Conservation (phyloP, 1,284 basidiomycete species). For the Vanrija humicola region DNA sequence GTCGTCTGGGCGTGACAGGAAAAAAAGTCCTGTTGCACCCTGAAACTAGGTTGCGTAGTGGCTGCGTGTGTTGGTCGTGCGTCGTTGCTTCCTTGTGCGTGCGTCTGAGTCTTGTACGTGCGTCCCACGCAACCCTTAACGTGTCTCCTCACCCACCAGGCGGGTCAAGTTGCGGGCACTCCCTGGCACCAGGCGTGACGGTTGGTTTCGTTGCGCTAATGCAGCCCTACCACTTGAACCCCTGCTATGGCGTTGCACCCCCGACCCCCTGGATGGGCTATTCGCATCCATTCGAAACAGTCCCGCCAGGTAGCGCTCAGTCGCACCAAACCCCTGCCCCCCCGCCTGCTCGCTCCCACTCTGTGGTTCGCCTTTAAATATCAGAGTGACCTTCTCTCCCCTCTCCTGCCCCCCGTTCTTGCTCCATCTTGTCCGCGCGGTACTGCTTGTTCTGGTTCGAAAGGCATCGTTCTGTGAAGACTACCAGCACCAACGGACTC, state of each 20-base stretch:
- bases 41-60: not conserved
- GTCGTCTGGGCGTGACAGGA: too few species aligned
- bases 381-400: not conserved
- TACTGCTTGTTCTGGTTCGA: not conserved
- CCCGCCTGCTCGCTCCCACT: not conserved
- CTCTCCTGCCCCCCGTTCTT: not conserved
- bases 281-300: constrained; percentile 17
- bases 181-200: constrained; percentile 9
- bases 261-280: not conserved
- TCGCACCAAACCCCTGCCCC: not conserved
- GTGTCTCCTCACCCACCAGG: not conserved
- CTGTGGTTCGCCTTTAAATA: not conserved
- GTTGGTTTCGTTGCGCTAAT: constrained; percentile 17
- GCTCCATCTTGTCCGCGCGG: not conserved
- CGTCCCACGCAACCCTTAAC: not conserved
- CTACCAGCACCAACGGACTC: too few species aligned
- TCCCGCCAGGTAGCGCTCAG: constrained; percentile 10
- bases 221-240: constrained; percentile 11
- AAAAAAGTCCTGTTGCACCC: too few species aligned
- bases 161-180: not conserved
- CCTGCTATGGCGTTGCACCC: constrained; percentile 4
- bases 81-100: not conserved
- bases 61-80: constrained; percentile 2
- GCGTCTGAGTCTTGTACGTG: not conserved
- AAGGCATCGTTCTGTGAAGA: not conserved